Evolutionary conservation across 768 basidiomycete species (phyloP).

Genomic region (Serendipita sp.): DNA sequence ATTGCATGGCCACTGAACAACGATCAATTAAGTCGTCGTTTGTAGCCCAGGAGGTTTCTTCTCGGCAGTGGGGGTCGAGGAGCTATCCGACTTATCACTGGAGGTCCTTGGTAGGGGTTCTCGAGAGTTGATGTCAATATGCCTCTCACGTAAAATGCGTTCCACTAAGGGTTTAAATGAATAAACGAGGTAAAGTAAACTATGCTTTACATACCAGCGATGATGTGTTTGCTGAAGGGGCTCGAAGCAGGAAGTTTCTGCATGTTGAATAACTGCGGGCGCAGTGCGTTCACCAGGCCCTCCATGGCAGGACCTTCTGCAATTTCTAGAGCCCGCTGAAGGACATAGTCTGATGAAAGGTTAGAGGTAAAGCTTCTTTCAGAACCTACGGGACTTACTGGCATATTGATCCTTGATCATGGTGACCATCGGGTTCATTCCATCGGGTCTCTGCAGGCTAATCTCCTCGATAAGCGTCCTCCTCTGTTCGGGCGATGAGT

Average conservation of each 20-base stretch:
- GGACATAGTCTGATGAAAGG: conserved; percentile 52
- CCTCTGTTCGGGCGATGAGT: conserved; percentile 47
- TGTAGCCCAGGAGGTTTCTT: neutral
- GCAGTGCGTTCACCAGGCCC: conserved; percentile 41
- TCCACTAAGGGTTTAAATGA: neutral
- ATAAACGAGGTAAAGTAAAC: neutral
- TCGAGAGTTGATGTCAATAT: neutral
- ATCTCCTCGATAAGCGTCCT: conserved; percentile 67
- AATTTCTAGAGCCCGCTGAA: conserved; percentile 58
- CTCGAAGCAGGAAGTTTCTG: conserved; percentile 43
- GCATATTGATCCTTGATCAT: conserved; percentile 83
- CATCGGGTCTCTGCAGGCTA: conserved; percentile 46
- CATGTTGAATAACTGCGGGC: conserved; percentile 53
- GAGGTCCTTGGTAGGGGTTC: neutral
- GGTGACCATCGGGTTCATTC: conserved; percentile 46
- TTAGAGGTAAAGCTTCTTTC: conserved; percentile 7
- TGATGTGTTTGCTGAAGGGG: conserved; percentile 64
- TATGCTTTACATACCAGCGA: conserved; percentile 41
- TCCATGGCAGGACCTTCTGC: conserved; percentile 62
- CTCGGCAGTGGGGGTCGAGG: neutral
- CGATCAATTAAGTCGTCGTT: neutral
- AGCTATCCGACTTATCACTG: neutral
- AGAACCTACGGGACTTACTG: conserved; percentile 37
- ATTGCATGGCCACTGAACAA: too few relatives aligned
- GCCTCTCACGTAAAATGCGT: neutral